These are phyloP conservation scores for Eucalyptus curtisii DNA, from an alignment of 345 rosid genomes.

Conservation along the genomic window DNA sequence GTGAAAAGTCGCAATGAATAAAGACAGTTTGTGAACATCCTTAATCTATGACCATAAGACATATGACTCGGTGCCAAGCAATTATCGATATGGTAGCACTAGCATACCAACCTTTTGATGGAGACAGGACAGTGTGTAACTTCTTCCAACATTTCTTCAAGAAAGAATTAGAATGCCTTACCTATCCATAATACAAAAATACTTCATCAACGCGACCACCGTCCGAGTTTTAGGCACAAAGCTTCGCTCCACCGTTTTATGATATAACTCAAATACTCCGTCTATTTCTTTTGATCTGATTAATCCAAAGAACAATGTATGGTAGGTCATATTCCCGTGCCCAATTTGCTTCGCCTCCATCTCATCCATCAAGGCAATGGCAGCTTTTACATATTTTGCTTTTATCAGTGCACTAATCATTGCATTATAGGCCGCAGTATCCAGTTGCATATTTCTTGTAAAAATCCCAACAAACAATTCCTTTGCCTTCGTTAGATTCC, in stretches of 20 bases:
- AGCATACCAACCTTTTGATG: background rate
- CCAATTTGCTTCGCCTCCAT: constrained; percentile 46
- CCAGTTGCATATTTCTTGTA: constrained; percentile 33
- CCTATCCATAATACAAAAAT: constrained; percentile 22
- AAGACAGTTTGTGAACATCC: background rate
- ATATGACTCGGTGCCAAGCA: background rate
- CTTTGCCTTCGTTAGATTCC: constrained; percentile 43
- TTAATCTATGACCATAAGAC: background rate
- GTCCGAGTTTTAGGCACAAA: constrained; percentile 61
- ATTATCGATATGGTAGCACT: background rate
- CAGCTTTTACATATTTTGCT: constrained; percentile 39
- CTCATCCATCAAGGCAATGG: constrained; percentile 51
- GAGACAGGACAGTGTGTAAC: background rate
- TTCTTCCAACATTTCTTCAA: background rate
- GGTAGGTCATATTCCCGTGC: constrained; percentile 50
- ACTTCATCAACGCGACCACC: constrained; percentile 75
- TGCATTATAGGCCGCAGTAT: constrained; percentile 73
- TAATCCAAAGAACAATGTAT: constrained; percentile 53
- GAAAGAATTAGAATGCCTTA: background rate
- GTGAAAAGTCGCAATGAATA: background rate
- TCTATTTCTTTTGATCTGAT: constrained; percentile 43
- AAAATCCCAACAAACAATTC: constrained; percentile 60
- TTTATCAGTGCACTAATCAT: constrained; percentile 41
- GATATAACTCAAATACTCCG: constrained; percentile 32
- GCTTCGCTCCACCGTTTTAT: constrained; percentile 34